Evolutionary conservation across 345 rosid species (phyloP).

Genomic region (rapeseed (Brassica napus)): Da-Ae NC_063438.1:15083501-15084000

Average conservation of each 20-base stretch:
- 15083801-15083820: conserved; percentile 57
- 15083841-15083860: conserved; percentile 52
- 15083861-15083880: conserved; percentile 45
- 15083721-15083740: conserved; percentile 69
- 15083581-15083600: conserved; percentile 73
- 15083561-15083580: conserved; percentile 68
- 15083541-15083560: conserved; percentile 64
- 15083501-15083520: conserved; percentile 62
- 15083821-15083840: conserved; percentile 66
- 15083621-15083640: conserved; percentile 66
- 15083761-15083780: conserved; percentile 75
- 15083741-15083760: conserved; percentile 60
- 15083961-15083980: conserved; percentile 26
- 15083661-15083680: conserved; percentile 47
- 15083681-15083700: conserved; percentile 75
- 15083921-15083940: neutral
- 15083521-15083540: conserved; percentile 72
- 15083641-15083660: conserved; percentile 56
- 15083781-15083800: conserved; percentile 82
- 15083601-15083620: conserved; percentile 64
- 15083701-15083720: conserved; percentile 69
- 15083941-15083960: conserved; percentile 4
- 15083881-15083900: conserved; percentile 52
- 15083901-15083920: conserved; percentile 45
- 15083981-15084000: conserved; percentile 66